Evolutionary conservation across 2,329 filamentous ascomycete genomes (phyloP).

Genomic region (Tolypocladium amazonense): DNA sequence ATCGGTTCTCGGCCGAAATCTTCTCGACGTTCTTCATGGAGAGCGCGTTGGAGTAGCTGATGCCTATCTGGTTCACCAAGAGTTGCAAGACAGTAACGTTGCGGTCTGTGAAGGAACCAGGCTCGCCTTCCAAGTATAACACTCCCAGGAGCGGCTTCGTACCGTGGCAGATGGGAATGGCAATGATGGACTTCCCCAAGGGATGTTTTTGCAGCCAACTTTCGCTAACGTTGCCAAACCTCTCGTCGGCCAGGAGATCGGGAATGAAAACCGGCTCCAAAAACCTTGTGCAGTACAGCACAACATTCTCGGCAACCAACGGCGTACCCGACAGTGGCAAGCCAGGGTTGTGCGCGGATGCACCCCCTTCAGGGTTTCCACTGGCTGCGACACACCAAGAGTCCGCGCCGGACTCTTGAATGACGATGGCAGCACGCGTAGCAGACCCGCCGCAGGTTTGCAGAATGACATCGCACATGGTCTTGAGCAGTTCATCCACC

Average conservation of each 20-base stretch:
- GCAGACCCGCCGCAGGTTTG: slow-evolving; percentile 64
- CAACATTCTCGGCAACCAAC: slow-evolving; percentile 64
- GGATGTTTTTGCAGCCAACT: slow-evolving; percentile 59
- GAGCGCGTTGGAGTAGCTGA: slow-evolving; percentile 58
- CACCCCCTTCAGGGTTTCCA: slow-evolving; percentile 59
- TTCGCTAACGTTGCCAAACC: slow-evolving; percentile 65
- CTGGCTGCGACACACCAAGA: slow-evolving; percentile 66
- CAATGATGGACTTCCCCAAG: slow-evolving; percentile 63
- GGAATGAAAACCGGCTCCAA: slow-evolving; percentile 64
- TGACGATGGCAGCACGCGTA: slow-evolving; percentile 61
- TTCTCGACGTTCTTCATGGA: slow-evolving; percentile 63
- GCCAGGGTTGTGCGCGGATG: slow-evolving; percentile 54
- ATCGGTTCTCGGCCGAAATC: slow-evolving; percentile 66
- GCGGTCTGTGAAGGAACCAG: slow-evolving; percentile 67
- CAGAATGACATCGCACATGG: slow-evolving; percentile 72
- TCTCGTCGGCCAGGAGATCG: slow-evolving; percentile 63
- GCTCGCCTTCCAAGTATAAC: slow-evolving; percentile 64
- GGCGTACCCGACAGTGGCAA: slow-evolving; percentile 55
- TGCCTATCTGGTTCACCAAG: slow-evolving; percentile 68
- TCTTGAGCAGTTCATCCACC: slow-evolving; percentile 65
- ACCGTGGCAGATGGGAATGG: slow-evolving; percentile 69
- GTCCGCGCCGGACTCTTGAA: slow-evolving; percentile 54
- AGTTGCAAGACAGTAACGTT: slow-evolving; percentile 57
- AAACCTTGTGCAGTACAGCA: slow-evolving; percentile 68
- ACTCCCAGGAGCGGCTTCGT: slow-evolving; percentile 60